A percentile compares a stretch with the other conserved stretches of the same genome.
Evolutionary conservation across 2,329 filamentous ascomycete species (phyloP).

Genomic region (Talaromyces sp.): DNA sequence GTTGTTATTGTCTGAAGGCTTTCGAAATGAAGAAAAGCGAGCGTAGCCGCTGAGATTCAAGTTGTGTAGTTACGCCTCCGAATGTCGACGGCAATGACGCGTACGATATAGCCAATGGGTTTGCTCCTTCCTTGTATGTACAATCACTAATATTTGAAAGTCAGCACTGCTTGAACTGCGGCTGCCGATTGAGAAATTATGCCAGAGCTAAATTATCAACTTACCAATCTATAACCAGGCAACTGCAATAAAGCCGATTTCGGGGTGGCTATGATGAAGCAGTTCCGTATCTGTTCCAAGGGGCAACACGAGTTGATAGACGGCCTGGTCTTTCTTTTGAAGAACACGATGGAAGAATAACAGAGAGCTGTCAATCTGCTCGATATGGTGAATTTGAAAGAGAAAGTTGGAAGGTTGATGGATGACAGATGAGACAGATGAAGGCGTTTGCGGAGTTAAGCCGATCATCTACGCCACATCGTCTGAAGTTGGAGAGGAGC

Average conservation of each 20-base stretch:
- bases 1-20: background rate
- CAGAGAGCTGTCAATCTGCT: background rate
- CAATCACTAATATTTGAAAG: background rate
- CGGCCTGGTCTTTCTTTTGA: no score
- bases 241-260: background rate
- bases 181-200: background rate
- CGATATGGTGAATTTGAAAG: no score
- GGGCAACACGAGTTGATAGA: no score
- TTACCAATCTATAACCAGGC: background rate
- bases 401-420: background rate
- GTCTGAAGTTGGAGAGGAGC: background rate
- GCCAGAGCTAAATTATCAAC: background rate
- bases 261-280: background rate
- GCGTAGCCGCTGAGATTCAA: background rate
- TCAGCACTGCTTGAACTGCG: background rate
- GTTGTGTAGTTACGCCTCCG: conserved; percentile 5
- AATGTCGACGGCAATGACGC: background rate
- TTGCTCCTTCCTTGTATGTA: background rate
- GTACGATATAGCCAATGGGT: background rate
- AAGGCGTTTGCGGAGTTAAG: conserved; percentile 14
- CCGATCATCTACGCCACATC: conserved; percentile 4
- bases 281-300: background rate
- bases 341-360: no score
- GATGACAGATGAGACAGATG: background rate
- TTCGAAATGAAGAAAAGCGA: background rate